These are phyloP conservation scores for Globisporangium spinosum DNA, from an alignment of 352 stramenopile genomes.

Conservation along the genomic window DNA sequence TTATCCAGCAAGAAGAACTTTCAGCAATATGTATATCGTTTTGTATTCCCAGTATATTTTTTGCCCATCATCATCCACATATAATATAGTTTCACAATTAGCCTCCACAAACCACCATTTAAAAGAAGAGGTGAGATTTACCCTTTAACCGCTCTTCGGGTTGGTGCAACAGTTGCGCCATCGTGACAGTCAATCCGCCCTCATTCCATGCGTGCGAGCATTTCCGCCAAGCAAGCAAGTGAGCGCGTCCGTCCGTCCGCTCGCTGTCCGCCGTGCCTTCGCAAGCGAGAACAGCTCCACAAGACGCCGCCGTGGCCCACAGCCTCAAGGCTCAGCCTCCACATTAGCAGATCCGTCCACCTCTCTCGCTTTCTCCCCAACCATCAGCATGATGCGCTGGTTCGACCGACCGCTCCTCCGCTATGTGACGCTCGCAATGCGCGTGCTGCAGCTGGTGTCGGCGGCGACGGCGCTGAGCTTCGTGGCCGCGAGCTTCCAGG, in stretches of 20 bases:
- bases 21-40: too few relatives aligned
- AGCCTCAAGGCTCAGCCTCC: neutral
- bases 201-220: conserved; percentile 5
- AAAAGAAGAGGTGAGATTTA: neutral
- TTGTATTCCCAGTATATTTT: too few relatives aligned
- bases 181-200: neutral
- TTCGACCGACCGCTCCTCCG: conserved; percentile 36
- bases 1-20: too few relatives aligned
- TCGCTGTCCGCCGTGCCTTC: neutral
- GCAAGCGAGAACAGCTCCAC: neutral
- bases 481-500: conserved; percentile 44
- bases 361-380: neutral
- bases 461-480: conserved; percentile 47
- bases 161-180: neutral
- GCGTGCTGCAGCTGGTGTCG: conserved; percentile 45
- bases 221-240: neutral
- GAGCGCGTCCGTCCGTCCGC: neutral
- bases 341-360: neutral
- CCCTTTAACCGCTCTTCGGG: neutral
- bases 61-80: too few relatives aligned
- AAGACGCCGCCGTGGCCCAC: neutral
- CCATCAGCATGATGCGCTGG: conserved; percentile 18
- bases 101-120: neutral
- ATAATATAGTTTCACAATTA: too few relatives aligned
- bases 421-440: conserved; percentile 44